Conservation (phyloP, 2,329 filamentous ascomycete species). For the Pseudomassariella vexata region DNA sequence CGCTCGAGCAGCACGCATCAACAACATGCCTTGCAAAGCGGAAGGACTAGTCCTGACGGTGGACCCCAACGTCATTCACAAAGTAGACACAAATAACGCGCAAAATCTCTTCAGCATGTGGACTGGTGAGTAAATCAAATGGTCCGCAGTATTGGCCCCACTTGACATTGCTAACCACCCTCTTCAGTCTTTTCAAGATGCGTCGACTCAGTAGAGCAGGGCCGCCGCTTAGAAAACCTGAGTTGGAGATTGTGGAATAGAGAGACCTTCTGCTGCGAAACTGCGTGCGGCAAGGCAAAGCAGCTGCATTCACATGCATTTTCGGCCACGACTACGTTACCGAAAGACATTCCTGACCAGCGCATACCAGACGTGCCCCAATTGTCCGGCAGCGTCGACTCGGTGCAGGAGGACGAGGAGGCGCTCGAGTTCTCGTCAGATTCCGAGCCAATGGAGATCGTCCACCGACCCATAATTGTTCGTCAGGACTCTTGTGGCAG, state of each 20-base stretch:
- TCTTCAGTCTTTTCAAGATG: conserved; percentile 83
- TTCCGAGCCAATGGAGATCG: conserved; percentile 51
- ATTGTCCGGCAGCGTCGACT: conserved; percentile 73
- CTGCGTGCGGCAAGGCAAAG: conserved; percentile 48
- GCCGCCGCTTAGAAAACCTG: conserved; percentile 86
- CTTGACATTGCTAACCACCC: conserved; percentile 23
- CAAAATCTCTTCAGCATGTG: conserved; percentile 96
- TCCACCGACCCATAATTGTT: conserved; percentile 62
- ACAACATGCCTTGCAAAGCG: conserved; percentile 74
- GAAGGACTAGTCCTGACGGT: conserved; percentile 84
- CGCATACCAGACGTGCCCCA: conserved; percentile 56
- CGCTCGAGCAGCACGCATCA: conserved; percentile 16
- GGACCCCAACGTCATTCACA: conserved; percentile 86
- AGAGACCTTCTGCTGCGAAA: conserved; percentile 83
- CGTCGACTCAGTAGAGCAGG: conserved; percentile 89
- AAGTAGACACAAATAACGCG: conserved; percentile 87
- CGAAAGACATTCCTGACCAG: conserved; percentile 43
- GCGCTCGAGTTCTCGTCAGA: conserved; percentile 51
- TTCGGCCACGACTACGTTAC: conserved; percentile 33
- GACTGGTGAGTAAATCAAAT: conserved; percentile 64
- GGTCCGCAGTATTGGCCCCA: not conserved
- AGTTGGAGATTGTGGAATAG: conserved; percentile 95
- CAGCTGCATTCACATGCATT: too few relatives aligned
- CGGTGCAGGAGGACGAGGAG: conserved; percentile 60
- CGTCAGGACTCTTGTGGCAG: conserved; percentile 66